Evolutionary conservation across 129 eudicot genomes (phyloP).

Genomic region (Chrysanthemum seticuspe): DNA sequence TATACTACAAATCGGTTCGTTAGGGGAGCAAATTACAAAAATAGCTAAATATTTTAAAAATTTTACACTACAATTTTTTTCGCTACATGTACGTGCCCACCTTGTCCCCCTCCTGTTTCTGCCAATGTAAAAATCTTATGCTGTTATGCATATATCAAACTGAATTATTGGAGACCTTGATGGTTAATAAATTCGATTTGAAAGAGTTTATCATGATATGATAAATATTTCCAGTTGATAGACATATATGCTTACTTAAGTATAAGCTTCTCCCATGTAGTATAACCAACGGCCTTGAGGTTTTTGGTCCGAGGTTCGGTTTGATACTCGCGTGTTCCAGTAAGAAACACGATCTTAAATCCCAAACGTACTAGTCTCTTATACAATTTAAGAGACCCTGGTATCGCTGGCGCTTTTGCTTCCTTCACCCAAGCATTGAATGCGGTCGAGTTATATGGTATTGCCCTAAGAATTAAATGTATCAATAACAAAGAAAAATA

Average conservation of each 20-base stretch:
- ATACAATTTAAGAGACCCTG: constrained; percentile 34
- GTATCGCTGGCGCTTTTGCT: constrained; percentile 38
- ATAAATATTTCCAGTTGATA: too few relatives aligned
- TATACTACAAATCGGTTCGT: too few relatives aligned
- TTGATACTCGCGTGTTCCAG: constrained; percentile 22
- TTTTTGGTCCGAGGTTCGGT: constrained; percentile 13
- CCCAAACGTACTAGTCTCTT: constrained; percentile 21
- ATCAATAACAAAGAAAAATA: too few relatives aligned
- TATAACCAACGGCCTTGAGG: constrained; percentile 36
- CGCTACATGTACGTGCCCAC: too few relatives aligned
- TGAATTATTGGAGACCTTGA: too few relatives aligned
- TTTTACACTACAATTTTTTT: too few relatives aligned
- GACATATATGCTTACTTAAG: constrained; percentile 29
- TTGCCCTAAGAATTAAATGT: constrained; percentile 19
- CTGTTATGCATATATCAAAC: too few relatives aligned
- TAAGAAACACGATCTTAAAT: constrained; percentile 38
- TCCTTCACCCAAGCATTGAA: constrained; percentile 35
- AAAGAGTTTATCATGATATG: not conserved
- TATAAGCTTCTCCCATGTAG: constrained; percentile 39
- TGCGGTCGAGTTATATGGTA: constrained; percentile 24
- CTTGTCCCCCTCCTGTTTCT: too few relatives aligned
- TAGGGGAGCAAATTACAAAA: too few relatives aligned
- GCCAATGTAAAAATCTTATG: too few relatives aligned
- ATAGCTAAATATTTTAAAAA: too few relatives aligned
- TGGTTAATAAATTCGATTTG: too few relatives aligned